A percentile compares a stretch with the other conserved stretches of the same genome.
phyloP scores from a whole-genome alignment of 2,329 filamentous ascomycete species.

The Calonectria honghensis region DNA sequence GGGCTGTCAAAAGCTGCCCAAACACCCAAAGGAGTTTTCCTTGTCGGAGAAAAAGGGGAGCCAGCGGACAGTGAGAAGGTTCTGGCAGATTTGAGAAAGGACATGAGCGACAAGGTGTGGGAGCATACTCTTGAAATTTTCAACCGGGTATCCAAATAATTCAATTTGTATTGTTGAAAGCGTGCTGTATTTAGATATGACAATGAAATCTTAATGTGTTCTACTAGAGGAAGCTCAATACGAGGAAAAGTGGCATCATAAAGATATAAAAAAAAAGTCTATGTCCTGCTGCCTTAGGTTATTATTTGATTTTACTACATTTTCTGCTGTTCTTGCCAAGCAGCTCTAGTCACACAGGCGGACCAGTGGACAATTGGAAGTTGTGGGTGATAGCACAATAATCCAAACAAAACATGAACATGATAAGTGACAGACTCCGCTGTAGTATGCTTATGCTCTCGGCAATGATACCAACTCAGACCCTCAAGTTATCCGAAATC shows the following conservation, averaged over 20 bases:
- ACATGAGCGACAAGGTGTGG: conserved; percentile 25
- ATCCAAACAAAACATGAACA: too few species aligned
- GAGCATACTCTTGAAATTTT: conserved; percentile 14
- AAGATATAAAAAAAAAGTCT: background rate
- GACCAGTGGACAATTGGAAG: too few species aligned
- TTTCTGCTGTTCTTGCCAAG: too few species aligned
- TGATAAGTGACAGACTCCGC: too few species aligned
- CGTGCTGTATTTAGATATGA: background rate
- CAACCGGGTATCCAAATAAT: background rate
- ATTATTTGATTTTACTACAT: too few species aligned
- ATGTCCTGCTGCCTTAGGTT: background rate
- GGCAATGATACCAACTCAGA: too few species aligned
- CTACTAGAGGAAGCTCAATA: background rate
- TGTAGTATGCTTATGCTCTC: too few species aligned
- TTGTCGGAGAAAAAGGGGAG: conserved; percentile 26
- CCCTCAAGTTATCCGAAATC: too few species aligned
- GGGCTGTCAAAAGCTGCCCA: background rate
- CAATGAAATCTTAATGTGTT: background rate
- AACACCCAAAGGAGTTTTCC: conserved; percentile 10
- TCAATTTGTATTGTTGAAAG: background rate
- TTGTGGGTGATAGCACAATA: too few species aligned
- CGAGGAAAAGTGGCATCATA: background rate
- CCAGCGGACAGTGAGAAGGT: conserved; percentile 21
- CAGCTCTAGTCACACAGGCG: too few species aligned
- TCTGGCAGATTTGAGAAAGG: conserved; percentile 17